Percentiles rank a stretch among this genome's conserved stretches.
Evolutionary conservation across 2,329 filamentous ascomycete species (phyloP).

Genomic region (Clathrospora elynae): DNA sequence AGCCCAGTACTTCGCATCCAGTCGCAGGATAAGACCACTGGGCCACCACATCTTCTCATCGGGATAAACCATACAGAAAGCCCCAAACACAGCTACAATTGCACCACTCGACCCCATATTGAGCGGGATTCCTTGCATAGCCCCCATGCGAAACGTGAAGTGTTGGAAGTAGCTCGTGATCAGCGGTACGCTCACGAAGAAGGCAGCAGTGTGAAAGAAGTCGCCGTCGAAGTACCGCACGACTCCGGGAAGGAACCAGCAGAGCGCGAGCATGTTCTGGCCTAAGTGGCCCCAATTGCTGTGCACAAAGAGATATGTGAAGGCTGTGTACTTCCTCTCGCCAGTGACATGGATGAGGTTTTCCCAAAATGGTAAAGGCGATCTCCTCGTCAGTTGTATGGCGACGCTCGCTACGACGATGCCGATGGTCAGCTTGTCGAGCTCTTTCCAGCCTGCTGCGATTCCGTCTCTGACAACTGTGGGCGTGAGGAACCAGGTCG

Average conservation of each 20-base stretch:
- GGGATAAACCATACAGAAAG: conserved; percentile 15
- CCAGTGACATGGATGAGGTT: conserved; percentile 16
- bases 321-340: conserved; percentile 18
- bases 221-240: conserved; percentile 22
- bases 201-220: conserved; percentile 13
- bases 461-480: conserved; percentile 14
- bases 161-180: conserved; percentile 18
- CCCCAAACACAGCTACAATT: conserved; percentile 12
- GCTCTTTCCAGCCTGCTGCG: conserved; percentile 17
- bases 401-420: conserved; percentile 11
- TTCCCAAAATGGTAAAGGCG: conserved; percentile 15
- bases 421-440: conserved; percentile 22
- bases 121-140: conserved; percentile 1
- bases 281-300: conserved; percentile 9
- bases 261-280: conserved; percentile 9
- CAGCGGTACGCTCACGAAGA: conserved; percentile 13
- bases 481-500: conserved; percentile 20
- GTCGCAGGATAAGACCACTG: conserved; percentile 6
- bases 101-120: conserved; percentile 15
- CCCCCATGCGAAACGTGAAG: conserved; percentile 7
- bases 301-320: conserved; percentile 17
- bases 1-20: conserved; percentile 18
- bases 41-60: conserved; percentile 22
- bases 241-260: conserved; percentile 19
- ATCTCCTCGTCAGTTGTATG: conserved; percentile 12